Base-by-base conservation (phyloP, 2,329 filamentous ascomycete species). In the Penicillium sp. region DNA sequence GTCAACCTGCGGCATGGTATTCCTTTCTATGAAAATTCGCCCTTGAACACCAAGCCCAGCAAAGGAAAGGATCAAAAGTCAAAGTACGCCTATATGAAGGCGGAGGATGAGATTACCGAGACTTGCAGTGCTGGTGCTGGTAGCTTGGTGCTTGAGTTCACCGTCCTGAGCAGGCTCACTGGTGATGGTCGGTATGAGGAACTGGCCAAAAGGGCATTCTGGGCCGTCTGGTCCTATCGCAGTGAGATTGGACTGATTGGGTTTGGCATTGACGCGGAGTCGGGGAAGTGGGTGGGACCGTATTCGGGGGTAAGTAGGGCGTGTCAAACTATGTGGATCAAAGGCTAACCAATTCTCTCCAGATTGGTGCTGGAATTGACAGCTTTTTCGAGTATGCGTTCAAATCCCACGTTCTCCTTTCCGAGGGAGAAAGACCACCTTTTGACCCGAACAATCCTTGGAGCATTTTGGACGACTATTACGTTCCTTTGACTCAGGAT, bases 311-410 rank as follows among this genome's bases (percentile, higher is more conserved):
- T 80, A 72, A 62, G 75, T 68, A 18, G 27, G 51, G 4, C 22
- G 6, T 22, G 24, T 22, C 14, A 41, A 18, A 18, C 9, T 36
- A 7, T 24, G 16, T 37, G 7, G 3, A 22, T 31, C 41, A 31
- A 40, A 58, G 50, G 47, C 57, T 63, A 57, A 63, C 44, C n/a
- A 35, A 24, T 46, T 11, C 6, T 51, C 13, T 37, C 16, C 53
- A 81, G 79, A 96, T 99, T 67, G 95, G 95, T 51, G 95, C 95
- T 7, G 95, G 95, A 40, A 92, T 96, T 70, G 95, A 99, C 78
- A 97, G 93, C 77, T 99, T 99, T 78, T 98, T 96, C 70, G 95
- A 99, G 77, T 99, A 99, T 76, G 93, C 95, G 3, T 84, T 98
- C 69, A 99, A 99, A 77, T 92, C 92, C 18, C 88, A 96, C 71